Base-by-base conservation (phyloP, 2,329 filamentous ascomycete genomes). In the Aspergillus bombycis region DNA sequence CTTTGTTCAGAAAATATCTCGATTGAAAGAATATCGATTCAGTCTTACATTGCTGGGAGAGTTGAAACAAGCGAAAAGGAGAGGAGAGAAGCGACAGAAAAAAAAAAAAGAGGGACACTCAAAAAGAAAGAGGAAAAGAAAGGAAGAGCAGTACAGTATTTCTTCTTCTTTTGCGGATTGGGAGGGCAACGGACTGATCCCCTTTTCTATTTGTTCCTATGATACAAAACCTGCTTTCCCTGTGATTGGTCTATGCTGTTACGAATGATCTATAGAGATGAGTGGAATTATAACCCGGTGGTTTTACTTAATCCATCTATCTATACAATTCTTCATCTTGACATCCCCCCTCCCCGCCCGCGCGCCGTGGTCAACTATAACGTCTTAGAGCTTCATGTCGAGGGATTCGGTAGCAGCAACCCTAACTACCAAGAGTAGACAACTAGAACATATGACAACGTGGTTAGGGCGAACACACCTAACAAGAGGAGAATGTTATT, bases 261-360 rank as follows among this genome's bases (percentile, higher is more conserved):
- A 77, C 71, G 75, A 77, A 76, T 77, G 72, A 73, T 72, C 72
- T 75, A 76, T 77, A 76, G 75, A 77, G 72, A 75, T 72, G 73
- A 76, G 71, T 73, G 72, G 72, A 74, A 71, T 74, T 71, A 67
- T 66, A 38, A 63, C 48, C 57, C 50, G 60, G 50, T 30, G 59
- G 50, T 36, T 56, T 38, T 36, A 58, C 41, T 58, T 41, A 23
- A 21, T 32, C 34, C 16, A 14, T 53, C 23, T 30, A 32, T 52
- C n/a, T 45, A 28, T 12, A 48, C 21, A 16, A 28, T 53, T 16
- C 26, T 11, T 23, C 21, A 21, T 46, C 16, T 23, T 12, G 8
- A 11, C 43, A 7, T 43, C 9, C 12, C 34, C 34, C 14, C 34
- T 0, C 12, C n/a, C n/a, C n/a, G n/a, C n/a, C n/a, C n/a, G n/a